These are phyloP conservation scores for Cladobotryum protrusum DNA, from an alignment of 2,329 filamentous ascomycete genomes.

Conservation along the genomic window DNA sequence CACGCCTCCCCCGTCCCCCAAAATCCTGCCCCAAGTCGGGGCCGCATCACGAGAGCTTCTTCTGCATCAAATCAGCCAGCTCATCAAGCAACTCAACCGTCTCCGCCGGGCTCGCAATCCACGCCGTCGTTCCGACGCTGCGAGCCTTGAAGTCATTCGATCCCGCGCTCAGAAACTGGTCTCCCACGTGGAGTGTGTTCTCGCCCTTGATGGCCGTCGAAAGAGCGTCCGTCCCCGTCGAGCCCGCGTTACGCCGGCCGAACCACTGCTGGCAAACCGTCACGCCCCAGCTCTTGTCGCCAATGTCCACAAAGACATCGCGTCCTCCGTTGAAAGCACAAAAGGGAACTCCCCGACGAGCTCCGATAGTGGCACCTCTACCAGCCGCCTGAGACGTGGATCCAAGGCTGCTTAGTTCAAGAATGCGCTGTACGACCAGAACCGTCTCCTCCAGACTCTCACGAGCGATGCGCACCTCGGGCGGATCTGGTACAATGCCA, in stretches of 20 bases:
- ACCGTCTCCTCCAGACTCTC: conserved; percentile 96
- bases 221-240: conserved; percentile 4
- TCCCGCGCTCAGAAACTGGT: conserved; percentile 92
- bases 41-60: conserved; percentile 24
- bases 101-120: conserved; percentile 90
- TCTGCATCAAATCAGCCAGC: conserved; percentile 51
- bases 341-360: conserved; percentile 59
- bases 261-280: conserved; percentile 89
- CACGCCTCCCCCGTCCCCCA: too few species aligned
- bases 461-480: conserved; percentile 64
- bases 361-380: background rate
- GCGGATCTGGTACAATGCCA: conserved; percentile 62
- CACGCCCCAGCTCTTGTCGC: conserved; percentile 96
- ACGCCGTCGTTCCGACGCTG: conserved; percentile 87
- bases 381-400: conserved; percentile 24
- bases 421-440: conserved; percentile 83
- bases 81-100: conserved; percentile 88
- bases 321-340: conserved; percentile 98
- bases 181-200: conserved; percentile 87
- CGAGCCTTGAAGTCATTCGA: conserved; percentile 97
- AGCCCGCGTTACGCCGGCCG: conserved; percentile 36
- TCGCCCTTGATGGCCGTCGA: conserved; percentile 54
- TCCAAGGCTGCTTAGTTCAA: conserved; percentile 67
- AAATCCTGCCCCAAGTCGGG: too few species aligned
- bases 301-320: conserved; percentile 97